phyloP scores from a whole-genome alignment of 352 stramenopile species.

The Lagenidium giganteum region DNA sequence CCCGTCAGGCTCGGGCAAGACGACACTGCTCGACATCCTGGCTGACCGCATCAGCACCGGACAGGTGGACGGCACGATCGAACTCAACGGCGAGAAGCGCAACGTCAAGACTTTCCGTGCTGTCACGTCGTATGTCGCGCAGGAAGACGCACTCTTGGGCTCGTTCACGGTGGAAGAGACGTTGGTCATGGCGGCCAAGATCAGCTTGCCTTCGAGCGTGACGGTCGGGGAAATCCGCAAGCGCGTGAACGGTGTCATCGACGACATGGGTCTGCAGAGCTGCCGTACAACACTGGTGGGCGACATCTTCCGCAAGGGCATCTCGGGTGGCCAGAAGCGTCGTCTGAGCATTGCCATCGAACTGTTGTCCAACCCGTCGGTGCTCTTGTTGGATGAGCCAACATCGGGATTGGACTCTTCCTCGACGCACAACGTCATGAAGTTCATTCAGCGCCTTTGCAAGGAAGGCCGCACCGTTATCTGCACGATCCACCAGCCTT shows the following conservation, averaged over 20 bases:
- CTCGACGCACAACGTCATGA: slow-evolving; percentile 40
- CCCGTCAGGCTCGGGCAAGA: slow-evolving; percentile 30
- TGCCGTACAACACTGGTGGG: slow-evolving; percentile 59
- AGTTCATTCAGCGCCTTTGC: slow-evolving; percentile 32
- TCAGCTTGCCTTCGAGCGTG: slow-evolving; percentile 41
- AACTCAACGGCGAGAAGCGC: slow-evolving; percentile 27
- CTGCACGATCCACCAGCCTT: slow-evolving; percentile 72
- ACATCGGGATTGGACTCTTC: slow-evolving; percentile 51
- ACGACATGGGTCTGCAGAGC: slow-evolving; percentile 43
- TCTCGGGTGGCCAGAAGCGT: slow-evolving; percentile 75
- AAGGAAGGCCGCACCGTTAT: slow-evolving; percentile 37
- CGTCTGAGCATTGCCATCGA: slow-evolving; percentile 78
- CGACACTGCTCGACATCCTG: slow-evolving; percentile 37
- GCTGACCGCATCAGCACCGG: slow-evolving; percentile 49
- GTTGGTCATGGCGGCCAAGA: slow-evolving; percentile 48
- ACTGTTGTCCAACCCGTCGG: slow-evolving; percentile 55
- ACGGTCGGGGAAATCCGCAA: slow-evolving; percentile 16
- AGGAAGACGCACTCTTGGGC: slow-evolving; percentile 31
- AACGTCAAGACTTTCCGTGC: slow-evolving; percentile 16
- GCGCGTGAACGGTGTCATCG: slow-evolving; percentile 43
- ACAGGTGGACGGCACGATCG: slow-evolving; percentile 34
- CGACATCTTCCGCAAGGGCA: slow-evolving; percentile 68
- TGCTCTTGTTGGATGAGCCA: slow-evolving; percentile 82
- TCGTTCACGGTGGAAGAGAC: slow-evolving; percentile 55
- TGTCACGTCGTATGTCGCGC: slow-evolving; percentile 27